These are phyloP conservation scores for Botrytis galanthina DNA, from an alignment of 2,329 filamentous ascomycete genomes.

Conservation along the genomic window DNA sequence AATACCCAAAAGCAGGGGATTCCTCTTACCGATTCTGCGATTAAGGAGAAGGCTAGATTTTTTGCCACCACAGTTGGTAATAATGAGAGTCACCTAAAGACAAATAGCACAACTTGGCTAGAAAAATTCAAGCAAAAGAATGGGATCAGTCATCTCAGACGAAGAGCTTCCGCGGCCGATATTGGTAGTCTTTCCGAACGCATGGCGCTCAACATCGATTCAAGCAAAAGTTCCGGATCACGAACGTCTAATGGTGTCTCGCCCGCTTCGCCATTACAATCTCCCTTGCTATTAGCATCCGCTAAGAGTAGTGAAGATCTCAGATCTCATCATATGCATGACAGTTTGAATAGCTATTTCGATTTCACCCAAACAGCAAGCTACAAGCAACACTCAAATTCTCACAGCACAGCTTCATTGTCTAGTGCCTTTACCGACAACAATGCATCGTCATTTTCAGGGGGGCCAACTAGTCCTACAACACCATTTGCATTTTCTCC, in stretches of 20 bases:
- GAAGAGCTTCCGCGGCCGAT: conserved; percentile 65
- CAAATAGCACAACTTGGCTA: conserved; percentile 75
- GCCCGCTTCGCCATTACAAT: conserved; percentile 68
- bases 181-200: conserved; percentile 57
- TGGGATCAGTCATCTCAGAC: conserved; percentile 44
- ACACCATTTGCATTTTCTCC: conserved; percentile 75
- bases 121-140: conserved; percentile 92
- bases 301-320: conserved; percentile 64
- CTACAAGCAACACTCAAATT: conserved; percentile 61
- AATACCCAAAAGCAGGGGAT: conserved; percentile 77
- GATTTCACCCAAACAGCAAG: conserved; percentile 54
- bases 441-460: conserved; percentile 65
- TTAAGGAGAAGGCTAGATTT: conserved; percentile 78
- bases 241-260: conserved; percentile 68
- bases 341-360: conserved; percentile 55
- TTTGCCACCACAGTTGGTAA: conserved; percentile 74
- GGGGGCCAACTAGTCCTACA: conserved; percentile 69
- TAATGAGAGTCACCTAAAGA: conserved; percentile 68
- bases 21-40: conserved; percentile 73
- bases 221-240: conserved; percentile 53
- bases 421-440: conserved; percentile 66
- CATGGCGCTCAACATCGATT: conserved; percentile 54
- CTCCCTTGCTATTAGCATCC: conserved; percentile 68
- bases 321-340: conserved; percentile 45
- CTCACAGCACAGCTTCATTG: conserved; percentile 64